Conservation (phyloP, 768 basidiomycete genomes). For the Gloeopeniophorella convolvens region DNA sequence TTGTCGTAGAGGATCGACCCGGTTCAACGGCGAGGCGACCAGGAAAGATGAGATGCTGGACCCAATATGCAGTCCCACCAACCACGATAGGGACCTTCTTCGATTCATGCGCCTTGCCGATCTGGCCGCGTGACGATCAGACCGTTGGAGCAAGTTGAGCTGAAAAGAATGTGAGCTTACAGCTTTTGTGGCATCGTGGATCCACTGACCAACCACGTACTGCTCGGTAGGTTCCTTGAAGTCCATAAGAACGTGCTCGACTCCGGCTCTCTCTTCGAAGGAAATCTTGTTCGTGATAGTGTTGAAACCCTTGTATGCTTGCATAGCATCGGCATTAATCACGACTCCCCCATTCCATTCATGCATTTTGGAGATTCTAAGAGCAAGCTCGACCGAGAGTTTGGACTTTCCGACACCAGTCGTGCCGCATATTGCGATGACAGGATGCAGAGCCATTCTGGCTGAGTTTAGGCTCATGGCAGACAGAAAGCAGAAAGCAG, state of each 20-base stretch:
- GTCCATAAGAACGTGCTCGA: conserved; percentile 87
- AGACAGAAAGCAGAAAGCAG: not conserved
- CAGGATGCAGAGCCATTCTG: conserved; percentile 44
- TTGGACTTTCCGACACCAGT: conserved; percentile 97
- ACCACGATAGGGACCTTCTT: conserved; percentile 79
- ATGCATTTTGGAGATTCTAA: conserved; percentile 39
- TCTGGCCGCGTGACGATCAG: conserved; percentile 38
- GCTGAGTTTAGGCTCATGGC: not conserved
- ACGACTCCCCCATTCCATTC: conserved; percentile 62
- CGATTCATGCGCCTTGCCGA: conserved; percentile 60
- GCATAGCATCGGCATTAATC: conserved; percentile 98
- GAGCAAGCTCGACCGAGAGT: conserved; percentile 82
- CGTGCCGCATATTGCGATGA: conserved; percentile 86
- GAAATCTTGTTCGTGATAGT: conserved; percentile 94
- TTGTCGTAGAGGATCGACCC: not conserved
- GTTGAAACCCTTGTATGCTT: conserved; percentile 87
- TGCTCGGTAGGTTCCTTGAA: conserved; percentile 84
- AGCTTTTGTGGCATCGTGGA: conserved; percentile 67
- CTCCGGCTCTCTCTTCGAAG: conserved; percentile 61
- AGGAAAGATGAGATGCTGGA: conserved; percentile 92
- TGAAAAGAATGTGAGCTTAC: conserved; percentile 40
- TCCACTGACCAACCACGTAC: conserved; percentile 84
- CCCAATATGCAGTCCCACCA: conserved; percentile 96
- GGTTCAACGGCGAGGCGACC: conserved; percentile 46
- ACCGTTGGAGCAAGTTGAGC: not conserved